Base-by-base conservation (phyloP, 768 basidiomycete genomes). In the Pulveroboletus sp. region DNA sequence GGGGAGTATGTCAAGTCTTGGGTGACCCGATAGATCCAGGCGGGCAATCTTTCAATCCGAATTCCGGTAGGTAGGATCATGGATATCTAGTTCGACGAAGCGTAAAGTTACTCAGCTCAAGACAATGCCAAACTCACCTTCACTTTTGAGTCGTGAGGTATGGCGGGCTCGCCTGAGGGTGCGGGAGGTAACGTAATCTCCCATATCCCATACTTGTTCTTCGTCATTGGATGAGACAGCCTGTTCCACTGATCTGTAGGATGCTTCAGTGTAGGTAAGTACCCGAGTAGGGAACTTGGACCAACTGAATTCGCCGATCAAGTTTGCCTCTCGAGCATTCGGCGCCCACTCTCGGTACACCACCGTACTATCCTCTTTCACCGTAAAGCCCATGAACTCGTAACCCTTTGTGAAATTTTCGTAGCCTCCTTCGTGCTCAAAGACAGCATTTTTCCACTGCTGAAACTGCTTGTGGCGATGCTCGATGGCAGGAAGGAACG, bases 241-340 rank as follows among this genome's bases (percentile, higher is more conserved):
- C 94, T 82, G 60, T 86, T 80, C 97, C 97, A 99, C 40, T 76
- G 73, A 66, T 99, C 95, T 97, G 53, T 20, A 37, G 24, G 36
- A 12, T 13, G 13, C 40, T 33, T 54, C n/a, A 45, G 32, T 31
- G 47, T 25, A 56, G 40, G 35, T 21, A 27, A 42, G 11, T 31
- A 23, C 27, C 35, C 23, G 35, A 33, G 38, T 35, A 41, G 24
- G 36, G 44, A 19, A 11, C 24, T 10, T 43, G 27, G 40, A 81
- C 92, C 69, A 56, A 97, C 94, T 99, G 75, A 99, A 99, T 39
- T 99, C 95, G 37, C 97, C 97, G 59, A 92, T 92, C 48, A 99
- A 70, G 64, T 73, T 78, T 4, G 94, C 95, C 59, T 87, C 84
- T 38, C 61, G 72, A 16, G 88, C 94, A 57, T 89, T 90, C 0